Evolutionary conservation across 768 basidiomycete genomes (phyloP).

Genomic region (Mycena leptocephala): DNA sequence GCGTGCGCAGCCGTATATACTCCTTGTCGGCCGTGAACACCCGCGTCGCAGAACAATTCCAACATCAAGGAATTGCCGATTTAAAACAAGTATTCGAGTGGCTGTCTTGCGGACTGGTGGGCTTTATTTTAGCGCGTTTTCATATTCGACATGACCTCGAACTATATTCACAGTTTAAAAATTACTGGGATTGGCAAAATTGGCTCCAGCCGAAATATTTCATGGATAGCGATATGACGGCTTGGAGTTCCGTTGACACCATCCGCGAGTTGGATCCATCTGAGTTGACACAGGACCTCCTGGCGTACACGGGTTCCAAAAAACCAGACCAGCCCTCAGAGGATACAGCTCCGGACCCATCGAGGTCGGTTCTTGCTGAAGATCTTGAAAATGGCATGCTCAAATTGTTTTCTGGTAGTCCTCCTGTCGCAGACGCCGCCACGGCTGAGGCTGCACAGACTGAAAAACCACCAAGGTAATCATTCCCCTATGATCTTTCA

Average conservation of each 20-base stretch:
- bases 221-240: slow-evolving; percentile 4
- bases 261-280: background rate
- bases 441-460: background rate
- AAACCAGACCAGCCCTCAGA: background rate
- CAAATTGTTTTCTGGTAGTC: background rate
- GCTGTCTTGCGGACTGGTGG: slow-evolving; percentile 26
- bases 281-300: background rate
- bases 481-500: too few species aligned
- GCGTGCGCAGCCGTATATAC: background rate
- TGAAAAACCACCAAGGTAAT: background rate
- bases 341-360: background rate
- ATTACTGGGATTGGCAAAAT: slow-evolving; percentile 12
- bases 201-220: slow-evolving; percentile 7
- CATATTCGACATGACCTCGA: background rate
- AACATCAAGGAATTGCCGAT: slow-evolving; percentile 8
- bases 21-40: background rate
- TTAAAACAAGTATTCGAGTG: slow-evolving; percentile 17
- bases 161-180: slow-evolving; percentile 3
- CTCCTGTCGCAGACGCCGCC: background rate
- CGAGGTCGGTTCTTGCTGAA: background rate
- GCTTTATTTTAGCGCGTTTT: background rate
- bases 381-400: background rate
- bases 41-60: background rate
- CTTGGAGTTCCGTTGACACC: background rate
- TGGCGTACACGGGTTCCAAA: background rate